A percentile compares a stretch with the other conserved stretches of the same genome.
Evolutionary conservation across 768 basidiomycete species (phyloP).

Genomic region (Guyanaporus albipodus): DNA sequence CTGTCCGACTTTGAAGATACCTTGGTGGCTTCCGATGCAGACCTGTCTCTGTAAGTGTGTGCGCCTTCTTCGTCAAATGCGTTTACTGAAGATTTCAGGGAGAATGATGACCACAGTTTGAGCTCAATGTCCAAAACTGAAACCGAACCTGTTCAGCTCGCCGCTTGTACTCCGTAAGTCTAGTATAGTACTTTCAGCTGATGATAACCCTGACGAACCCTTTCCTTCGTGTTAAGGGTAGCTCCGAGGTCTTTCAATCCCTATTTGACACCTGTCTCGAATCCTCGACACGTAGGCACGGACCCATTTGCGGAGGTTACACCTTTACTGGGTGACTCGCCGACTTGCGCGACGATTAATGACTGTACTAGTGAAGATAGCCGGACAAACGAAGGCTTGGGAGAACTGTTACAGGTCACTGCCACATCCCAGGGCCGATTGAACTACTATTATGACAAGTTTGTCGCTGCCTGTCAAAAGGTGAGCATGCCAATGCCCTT

Average conservation of each 20-base stretch:
- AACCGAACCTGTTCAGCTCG: neutral
- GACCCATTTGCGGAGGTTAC: neutral
- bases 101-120: neutral
- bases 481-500: neutral
- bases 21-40: neutral
- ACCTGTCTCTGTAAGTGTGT: conserved; percentile 10
- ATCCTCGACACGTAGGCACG: conserved; percentile 14
- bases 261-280: conserved; percentile 26
- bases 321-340: conserved; percentile 1
- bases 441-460: conserved; percentile 8
- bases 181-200: neutral
- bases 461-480: conserved; percentile 10
- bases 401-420: conserved; percentile 12
- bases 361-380: neutral
- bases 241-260: conserved; percentile 19
- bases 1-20: neutral
- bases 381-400: neutral
- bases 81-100: neutral
- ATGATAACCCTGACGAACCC: neutral
- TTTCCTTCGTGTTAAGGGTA: conserved; percentile 2
- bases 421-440: conserved; percentile 16
- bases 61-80: neutral
- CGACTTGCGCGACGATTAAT: neutral
- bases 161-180: conserved; percentile 21
- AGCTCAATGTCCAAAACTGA: neutral